Evolutionary conservation across 2,329 filamentous ascomycete genomes (phyloP).

Genomic region (Botrytis fabae): DNA sequence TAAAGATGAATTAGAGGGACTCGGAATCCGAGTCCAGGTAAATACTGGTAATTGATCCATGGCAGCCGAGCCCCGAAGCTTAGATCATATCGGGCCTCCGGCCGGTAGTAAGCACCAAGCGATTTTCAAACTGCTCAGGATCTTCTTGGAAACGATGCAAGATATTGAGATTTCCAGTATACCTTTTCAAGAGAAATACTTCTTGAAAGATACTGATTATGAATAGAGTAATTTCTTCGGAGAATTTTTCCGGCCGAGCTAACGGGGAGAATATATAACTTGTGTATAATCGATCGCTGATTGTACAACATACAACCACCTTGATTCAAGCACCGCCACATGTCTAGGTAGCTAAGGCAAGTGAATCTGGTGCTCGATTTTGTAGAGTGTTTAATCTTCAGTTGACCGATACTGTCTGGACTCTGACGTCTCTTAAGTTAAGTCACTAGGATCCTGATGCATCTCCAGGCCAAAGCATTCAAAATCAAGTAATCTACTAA

Average conservation of each 20-base stretch:
- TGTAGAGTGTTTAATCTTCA: background rate
- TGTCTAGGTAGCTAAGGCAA: background rate
- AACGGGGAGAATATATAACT: background rate
- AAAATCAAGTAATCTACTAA: background rate
- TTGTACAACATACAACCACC: background rate
- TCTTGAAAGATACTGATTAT: background rate
- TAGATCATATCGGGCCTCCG: background rate
- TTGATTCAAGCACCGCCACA: background rate
- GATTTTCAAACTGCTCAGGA: background rate
- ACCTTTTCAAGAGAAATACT: background rate
- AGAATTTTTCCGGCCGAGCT: background rate
- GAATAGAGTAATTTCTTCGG: background rate
- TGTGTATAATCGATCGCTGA: background rate
- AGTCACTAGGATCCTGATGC: background rate
- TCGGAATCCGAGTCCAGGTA: background rate
- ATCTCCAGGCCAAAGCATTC: background rate
- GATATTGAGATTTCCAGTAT: background rate
- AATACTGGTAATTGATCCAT: background rate
- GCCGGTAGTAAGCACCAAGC: background rate
- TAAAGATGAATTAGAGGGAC: background rate
- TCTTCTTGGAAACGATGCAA: background rate
- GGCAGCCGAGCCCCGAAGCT: background rate
- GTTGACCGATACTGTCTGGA: fast-evolving
- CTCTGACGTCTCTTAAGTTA: background rate
- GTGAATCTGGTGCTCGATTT: background rate